phyloP scores from a whole-genome alignment of 2,329 filamentous ascomycete genomes.

The Talaromyces sp. region DNA sequence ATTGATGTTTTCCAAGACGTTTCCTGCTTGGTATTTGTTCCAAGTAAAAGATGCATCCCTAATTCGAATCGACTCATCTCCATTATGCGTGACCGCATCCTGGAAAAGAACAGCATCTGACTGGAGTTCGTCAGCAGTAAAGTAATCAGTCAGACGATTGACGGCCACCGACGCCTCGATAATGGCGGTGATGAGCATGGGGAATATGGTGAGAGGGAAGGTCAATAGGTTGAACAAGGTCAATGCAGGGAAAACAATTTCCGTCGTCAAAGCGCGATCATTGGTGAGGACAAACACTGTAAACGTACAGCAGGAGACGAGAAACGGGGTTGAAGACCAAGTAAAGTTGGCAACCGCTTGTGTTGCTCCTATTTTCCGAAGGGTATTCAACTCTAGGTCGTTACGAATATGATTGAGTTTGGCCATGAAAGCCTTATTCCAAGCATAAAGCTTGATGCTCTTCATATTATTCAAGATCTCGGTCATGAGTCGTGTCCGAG shows the following conservation, averaged over 20 bases:
- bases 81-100: constrained; percentile 65
- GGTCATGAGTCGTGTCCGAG: constrained; percentile 85
- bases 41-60: constrained; percentile 87
- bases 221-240: constrained; percentile 94
- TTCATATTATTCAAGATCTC: constrained; percentile 99
- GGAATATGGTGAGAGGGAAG: constrained; percentile 87
- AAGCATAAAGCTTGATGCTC: constrained; percentile 97
- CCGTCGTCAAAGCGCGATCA: constrained; percentile 75
- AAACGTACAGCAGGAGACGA: constrained; percentile 96
- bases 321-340: constrained; percentile 94
- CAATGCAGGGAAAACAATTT: constrained; percentile 89
- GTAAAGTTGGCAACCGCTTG: constrained; percentile 96
- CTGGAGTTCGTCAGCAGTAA: constrained; percentile 86
- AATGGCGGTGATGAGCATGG: constrained; percentile 96
- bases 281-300: constrained; percentile 86
- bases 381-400: constrained; percentile 88
- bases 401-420: constrained; percentile 95
- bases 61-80: constrained; percentile 81
- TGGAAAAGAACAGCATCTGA: constrained; percentile 69
- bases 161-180: constrained; percentile 95
- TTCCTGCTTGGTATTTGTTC: constrained; percentile 70
- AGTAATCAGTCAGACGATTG: constrained; percentile 74
- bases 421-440: constrained; percentile 95
- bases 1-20: constrained; percentile 74
- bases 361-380: constrained; percentile 91